Evolutionary conservation across 2,329 filamentous ascomycete genomes (phyloP), one percentile per base, ranked within the genome.

Genomic region (Huntiella decipiens): DNA sequence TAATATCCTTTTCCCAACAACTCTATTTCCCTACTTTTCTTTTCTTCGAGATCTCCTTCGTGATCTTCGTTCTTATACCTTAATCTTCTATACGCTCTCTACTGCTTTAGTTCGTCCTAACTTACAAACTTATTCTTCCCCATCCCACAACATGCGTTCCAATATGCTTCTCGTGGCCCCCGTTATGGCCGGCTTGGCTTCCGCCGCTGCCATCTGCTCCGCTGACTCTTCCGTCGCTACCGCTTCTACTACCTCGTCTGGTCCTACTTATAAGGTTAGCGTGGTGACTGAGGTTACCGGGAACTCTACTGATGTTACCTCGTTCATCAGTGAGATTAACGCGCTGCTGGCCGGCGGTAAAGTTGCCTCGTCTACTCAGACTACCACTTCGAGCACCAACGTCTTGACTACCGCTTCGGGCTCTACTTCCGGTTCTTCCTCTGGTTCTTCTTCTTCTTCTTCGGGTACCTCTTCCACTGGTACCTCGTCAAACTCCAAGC

Each of bases 111-210:
- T 7, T 28, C 8, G 3, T 28, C 5, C 22, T 28, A 28, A 2
- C 6, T 28, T 22, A 16, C 15, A 16, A 16, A 16, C 15, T 16
- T 16, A 16, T 16, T 16, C 15, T n/a, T 38, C 10, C n/a, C 13
- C n/a, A 7, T 15, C 28, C 8, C 40, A 16, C 40, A 33, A 22
- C 17, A 52, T 52, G 51, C 47, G 43, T 43, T 19, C 47, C 19
- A 43, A 49, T 22, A 45, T 45, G 45, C 36, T 47, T 31, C 15
- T 49, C 5, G 37, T 49, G 6, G 38, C 47, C 11, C 46, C 46
- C 19, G 46, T 48, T 12, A 45, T 48, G 46, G 46, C 46, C 31
- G 37, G 46, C n/a, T 17, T 44, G 5, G 42, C 46, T 31, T 37
- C 41, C 11, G 46, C 46, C 17, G 31, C 36, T n/a, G 22, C 38